Evolutionary conservation across 163 green algal genomes (phyloP), one percentile per base, ranked within the genome.

Genomic region (Trebouxiophyceae sp.): DNA sequence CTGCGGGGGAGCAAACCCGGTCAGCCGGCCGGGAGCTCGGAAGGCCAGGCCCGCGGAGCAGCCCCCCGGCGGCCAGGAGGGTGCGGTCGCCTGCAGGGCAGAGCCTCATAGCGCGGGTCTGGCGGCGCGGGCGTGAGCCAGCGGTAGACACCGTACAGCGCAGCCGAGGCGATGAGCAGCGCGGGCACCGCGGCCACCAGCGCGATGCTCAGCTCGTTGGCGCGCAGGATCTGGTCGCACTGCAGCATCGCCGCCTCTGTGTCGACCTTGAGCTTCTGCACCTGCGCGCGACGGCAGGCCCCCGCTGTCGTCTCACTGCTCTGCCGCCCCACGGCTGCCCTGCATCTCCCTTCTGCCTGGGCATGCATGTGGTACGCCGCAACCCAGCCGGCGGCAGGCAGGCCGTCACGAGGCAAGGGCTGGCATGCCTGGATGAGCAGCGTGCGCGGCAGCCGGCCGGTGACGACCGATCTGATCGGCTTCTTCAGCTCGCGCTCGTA

Each of bases 201-300:
- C 7, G 77, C 77, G 32, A 95, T 81, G 60, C 74, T 89, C 1
- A 96, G 77, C 83, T 96, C 87, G 61, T 89, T 87, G 46, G 65
- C 66, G 24, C 77, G 71, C 23, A 93, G 72, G 56, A 95, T 90
- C 61, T 92, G 84, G 69, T 96, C 90, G 68, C 96, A 77, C 73
- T 95, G 77, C 68, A 96, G 72, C 90, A 96, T 95, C n/a, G 90
- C 89, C 2, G 69, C 79, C 67, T 95, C 86, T n/a, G 83, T 90
- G 73, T 96, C 90, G 54, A 93, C 67, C 75, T 96, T 93, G 2
- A 95, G 63, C 68, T 92, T 90, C 64, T 96, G 89, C 8, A n/a
- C n/a, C n/a, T n/a, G n/a, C n/a, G n/a, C n/a, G n/a, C n/a, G n/a
- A n/a, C n/a, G n/a, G n/a, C n/a, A n/a, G n/a, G 84, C 80, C 91